These are phyloP conservation scores for Aureobasidium melanogenum DNA, from an alignment of 2,329 filamentous ascomycete genomes.

Conservation along the genomic window DNA sequence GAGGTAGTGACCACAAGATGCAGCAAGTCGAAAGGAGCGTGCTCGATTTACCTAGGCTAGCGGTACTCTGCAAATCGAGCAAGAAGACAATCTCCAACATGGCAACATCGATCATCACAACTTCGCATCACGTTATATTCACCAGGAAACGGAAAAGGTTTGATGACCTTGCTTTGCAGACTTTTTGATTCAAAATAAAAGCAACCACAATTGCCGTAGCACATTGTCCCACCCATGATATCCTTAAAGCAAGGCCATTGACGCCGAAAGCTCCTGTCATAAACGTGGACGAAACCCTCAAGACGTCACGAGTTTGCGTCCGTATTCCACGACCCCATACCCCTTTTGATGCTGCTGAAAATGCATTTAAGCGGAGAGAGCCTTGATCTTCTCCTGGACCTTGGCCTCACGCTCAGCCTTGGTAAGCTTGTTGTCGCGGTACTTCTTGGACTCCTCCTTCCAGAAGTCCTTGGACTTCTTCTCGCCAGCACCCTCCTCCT, in stretches of 20 bases:
- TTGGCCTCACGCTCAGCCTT: constrained; percentile 74
- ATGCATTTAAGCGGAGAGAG: constrained; percentile 40
- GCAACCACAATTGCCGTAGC: constrained; percentile 11
- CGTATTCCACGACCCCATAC: constrained; percentile 5
- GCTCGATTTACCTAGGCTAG: background rate
- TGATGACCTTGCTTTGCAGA: constrained; percentile 14
- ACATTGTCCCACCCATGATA: constrained; percentile 12
- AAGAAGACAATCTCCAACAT: background rate
- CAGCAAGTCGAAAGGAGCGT: too few relatives aligned
- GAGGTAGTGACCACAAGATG: too few relatives aligned
- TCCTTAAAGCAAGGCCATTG: constrained; percentile 13
- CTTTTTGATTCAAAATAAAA: constrained; percentile 12
- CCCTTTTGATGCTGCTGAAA: constrained; percentile 10
- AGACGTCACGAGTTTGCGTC: background rate
- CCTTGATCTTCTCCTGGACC: constrained; percentile 85
- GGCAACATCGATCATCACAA: background rate
- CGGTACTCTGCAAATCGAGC: background rate
- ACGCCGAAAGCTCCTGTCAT: constrained; percentile 13
- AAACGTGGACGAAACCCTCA: constrained; percentile 5
- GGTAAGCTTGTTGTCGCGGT: constrained; percentile 65
- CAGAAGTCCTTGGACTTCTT: constrained; percentile 93
- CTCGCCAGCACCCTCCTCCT: constrained; percentile 62
- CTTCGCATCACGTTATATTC: background rate
- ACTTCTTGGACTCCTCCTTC: constrained; percentile 74
- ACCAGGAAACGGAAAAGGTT: background rate